phyloP scores from a whole-genome alignment of 805 yeast genomes.

The Candida mattraensis region DNA sequence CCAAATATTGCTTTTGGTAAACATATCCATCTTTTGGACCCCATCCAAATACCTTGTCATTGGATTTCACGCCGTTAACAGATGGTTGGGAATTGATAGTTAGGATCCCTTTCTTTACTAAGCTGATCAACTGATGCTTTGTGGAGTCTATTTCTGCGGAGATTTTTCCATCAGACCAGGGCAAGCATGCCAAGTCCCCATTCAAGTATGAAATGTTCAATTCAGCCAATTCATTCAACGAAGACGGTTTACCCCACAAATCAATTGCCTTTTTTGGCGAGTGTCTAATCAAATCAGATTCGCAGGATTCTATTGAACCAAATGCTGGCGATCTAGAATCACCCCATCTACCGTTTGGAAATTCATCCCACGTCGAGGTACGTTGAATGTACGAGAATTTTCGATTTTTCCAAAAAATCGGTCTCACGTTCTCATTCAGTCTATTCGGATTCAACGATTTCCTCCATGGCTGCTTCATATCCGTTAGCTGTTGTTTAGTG shows the following conservation, averaged over 20 bases:
- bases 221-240: conserved; percentile 56
- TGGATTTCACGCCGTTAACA: conserved; percentile 73
- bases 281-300: conserved; percentile 78
- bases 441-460: conserved; percentile 81
- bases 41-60: conserved; percentile 82
- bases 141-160: conserved; percentile 72
- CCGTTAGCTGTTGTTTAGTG: conserved; percentile 27
- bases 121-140: conserved; percentile 52
- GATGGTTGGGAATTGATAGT: conserved; percentile 96
- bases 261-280: conserved; percentile 76
- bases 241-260: conserved; percentile 83
- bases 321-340: conserved; percentile 97
- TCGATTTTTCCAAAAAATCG: conserved; percentile 95
- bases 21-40: conserved; percentile 93
- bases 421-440: conserved; percentile 79
- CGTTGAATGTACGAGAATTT: conserved; percentile 85
- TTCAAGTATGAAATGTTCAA: conserved; percentile 68
- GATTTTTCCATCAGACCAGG: conserved; percentile 94
- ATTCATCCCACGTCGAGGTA: conserved; percentile 95
- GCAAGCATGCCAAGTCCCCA: conserved; percentile 73
- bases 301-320: conserved; percentile 83
- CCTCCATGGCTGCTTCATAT: conserved; percentile 73
- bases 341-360: conserved; percentile 99
- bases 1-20: conserved; percentile 91
- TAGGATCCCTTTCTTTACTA: conserved; percentile 67